Base-by-base conservation (phyloP, 805 yeast species). In the Candida alai region DNA sequence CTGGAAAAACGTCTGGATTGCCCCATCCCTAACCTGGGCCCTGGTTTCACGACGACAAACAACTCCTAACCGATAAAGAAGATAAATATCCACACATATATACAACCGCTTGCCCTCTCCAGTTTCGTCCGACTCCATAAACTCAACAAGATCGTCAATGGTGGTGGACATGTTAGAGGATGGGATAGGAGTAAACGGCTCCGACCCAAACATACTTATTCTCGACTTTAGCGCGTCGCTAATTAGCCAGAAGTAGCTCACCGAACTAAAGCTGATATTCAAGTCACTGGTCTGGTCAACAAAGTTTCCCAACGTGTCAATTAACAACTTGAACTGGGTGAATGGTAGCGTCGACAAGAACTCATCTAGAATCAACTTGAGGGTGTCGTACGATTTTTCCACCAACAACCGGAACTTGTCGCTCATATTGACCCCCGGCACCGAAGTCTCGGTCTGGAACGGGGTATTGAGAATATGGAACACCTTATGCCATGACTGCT, bases 181-280 rank as follows among this genome's bases (percentile, higher is more conserved):
- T 5, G 22, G 19, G 9, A 35, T 21, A 17, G 17, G 15, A 5
- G 30, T 24, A 6, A 14, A 13, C 8, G 24, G 27, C 8, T 33
- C 31, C 9, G 17, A 15, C 3, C 31, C 17, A 19, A 24, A 25
- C n/a, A 32, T 20, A 3, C 17, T 14, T 15, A 46, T 45, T 33
- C 52, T 48, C 9, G 51, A 43, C 31, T 58, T 60, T 22, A 66
- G 58, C 38, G 79, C 78, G 48, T 93, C 97, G 46, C 96, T 84
- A 3, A 93, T 76, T 11, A 84, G 56, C 97, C 97, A 90, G 50
- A 88, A 89, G 45, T 88, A 84, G 45, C 96, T 85, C 6, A 88
- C 84, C 0, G 96, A 80, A 31, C 95, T 85, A 52, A 90, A 88
- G 0, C 97, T 85, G 14, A 87, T 84, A 54, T 90, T 90, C 44